phyloP scores from a whole-genome alignment of 2,329 filamentous ascomycete species.

The Claviceps capensis region DNA sequence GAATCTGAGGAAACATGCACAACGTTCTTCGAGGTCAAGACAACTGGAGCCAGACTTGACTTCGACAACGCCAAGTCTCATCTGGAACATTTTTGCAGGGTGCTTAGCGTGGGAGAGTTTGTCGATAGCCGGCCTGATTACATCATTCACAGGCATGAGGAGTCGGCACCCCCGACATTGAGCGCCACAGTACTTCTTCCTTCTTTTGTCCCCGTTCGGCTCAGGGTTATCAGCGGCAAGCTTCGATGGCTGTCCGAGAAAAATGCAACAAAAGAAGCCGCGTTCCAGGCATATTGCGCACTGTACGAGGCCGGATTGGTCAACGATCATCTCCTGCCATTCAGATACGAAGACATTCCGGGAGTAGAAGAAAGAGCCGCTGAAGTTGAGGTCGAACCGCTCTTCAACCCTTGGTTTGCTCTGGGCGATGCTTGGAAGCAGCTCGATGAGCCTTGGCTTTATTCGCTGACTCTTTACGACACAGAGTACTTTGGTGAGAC shows the following conservation, averaged over 20 bases:
- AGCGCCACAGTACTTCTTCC: slow-evolving; percentile 58
- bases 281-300: slow-evolving; percentile 63
- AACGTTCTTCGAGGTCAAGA: slow-evolving; percentile 21
- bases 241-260: slow-evolving; percentile 54
- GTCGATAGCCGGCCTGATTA: slow-evolving; percentile 58
- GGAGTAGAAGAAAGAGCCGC: slow-evolving; percentile 24
- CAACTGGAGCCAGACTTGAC: slow-evolving; percentile 51
- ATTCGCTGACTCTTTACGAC: slow-evolving; percentile 22
- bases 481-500: slow-evolving; percentile 11
- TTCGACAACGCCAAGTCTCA: slow-evolving; percentile 62
- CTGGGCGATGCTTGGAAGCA: slow-evolving; percentile 30
- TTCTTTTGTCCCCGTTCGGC: slow-evolving; percentile 42
- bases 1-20: slow-evolving; percentile 17
- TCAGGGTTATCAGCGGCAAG: slow-evolving; percentile 14
- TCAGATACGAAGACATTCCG: slow-evolving; percentile 26
- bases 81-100: slow-evolving; percentile 67
- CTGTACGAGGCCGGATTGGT: slow-evolving; percentile 60
- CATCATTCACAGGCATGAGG: slow-evolving; percentile 29
- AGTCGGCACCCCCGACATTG: slow-evolving; percentile 18
- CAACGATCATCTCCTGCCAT: slow-evolving; percentile 65
- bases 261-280: slow-evolving; percentile 65
- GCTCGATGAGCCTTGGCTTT: slow-evolving; percentile 9
- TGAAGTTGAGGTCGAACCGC: slow-evolving; percentile 21
- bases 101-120: slow-evolving; percentile 43
- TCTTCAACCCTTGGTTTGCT: slow-evolving; percentile 32